phyloP scores from a whole-genome alignment of 2,329 filamentous ascomycete genomes.

The Pseudogymnoascus verrucosus region DNA sequence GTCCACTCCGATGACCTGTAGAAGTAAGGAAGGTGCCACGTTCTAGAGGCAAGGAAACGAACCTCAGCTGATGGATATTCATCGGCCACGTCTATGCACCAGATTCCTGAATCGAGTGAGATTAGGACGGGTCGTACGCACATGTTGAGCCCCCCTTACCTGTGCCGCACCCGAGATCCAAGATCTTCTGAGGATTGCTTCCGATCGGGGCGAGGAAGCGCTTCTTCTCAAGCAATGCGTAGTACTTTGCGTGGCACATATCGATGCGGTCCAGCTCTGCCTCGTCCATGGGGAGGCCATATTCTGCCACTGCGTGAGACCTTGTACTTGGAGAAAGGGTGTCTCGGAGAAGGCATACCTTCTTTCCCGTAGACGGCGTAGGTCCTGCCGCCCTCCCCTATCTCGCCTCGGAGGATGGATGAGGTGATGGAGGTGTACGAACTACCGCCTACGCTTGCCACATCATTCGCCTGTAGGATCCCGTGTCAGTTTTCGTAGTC shows the following conservation, averaged over 20 bases:
- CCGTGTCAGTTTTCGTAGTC: background rate
- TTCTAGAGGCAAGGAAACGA: background rate
- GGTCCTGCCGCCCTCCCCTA: constrained; percentile 14
- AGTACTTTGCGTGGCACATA: constrained; percentile 17
- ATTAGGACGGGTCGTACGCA: background rate
- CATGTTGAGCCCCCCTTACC: constrained; percentile 16
- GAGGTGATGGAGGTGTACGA: background rate
- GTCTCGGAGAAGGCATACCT: constrained; percentile 1
- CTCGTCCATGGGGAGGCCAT: constrained; percentile 18
- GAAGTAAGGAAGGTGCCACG: background rate
- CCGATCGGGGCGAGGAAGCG: constrained; percentile 12
- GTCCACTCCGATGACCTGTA: constrained; percentile 11
- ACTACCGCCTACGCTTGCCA: background rate
- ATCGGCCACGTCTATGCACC: constrained; percentile 9
- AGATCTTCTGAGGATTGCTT: constrained; percentile 25
- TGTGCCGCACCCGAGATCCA: constrained; percentile 34
- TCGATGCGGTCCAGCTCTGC: constrained; percentile 17
- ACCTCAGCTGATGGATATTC: constrained; percentile 12
- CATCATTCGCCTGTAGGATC: background rate
- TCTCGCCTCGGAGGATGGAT: background rate
- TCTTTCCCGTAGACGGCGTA: constrained; percentile 14
- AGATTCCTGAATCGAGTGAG: constrained; percentile 5
- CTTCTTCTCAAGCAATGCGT: constrained; percentile 15
- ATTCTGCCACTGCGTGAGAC: constrained; percentile 12
- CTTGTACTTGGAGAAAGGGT: background rate